These are phyloP conservation scores for Sicyos edulis DNA, from an alignment of 306 rosid species.

Conservation along the genomic window DNA sequence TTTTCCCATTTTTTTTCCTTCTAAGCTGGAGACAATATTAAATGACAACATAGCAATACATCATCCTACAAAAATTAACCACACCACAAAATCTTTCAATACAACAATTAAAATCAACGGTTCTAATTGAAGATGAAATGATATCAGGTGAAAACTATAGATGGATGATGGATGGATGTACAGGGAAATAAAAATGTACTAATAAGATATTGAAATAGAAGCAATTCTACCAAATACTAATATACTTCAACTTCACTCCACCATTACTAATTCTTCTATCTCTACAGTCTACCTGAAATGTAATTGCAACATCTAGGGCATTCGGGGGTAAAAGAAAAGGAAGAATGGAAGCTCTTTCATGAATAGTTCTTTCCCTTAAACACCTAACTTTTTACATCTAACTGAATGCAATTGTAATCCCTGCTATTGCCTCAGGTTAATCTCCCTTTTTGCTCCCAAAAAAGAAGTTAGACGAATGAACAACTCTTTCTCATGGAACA, in stretches of 20 bases:
- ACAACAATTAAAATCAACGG: too few relatives aligned
- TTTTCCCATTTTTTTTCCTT: too few relatives aligned
- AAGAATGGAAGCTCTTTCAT: conserved; percentile 14
- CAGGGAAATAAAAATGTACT: too few relatives aligned
- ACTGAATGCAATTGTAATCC: conserved; percentile 49
- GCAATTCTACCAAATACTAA: too few relatives aligned
- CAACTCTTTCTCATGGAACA: conserved; percentile 21
- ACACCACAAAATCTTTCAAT: too few relatives aligned
- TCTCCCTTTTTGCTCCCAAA: conserved; percentile 15
- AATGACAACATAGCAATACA: too few relatives aligned
- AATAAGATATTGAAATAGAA: too few relatives aligned
- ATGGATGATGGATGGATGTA: too few relatives aligned
- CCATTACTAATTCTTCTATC: neutral
- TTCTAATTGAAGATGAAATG: too few relatives aligned
- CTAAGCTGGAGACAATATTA: too few relatives aligned
- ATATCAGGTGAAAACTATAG: too few relatives aligned
- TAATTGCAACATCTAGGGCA: neutral
- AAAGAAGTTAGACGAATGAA: conserved; percentile 20
- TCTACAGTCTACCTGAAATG: conserved; percentile 1
- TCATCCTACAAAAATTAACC: too few relatives aligned
- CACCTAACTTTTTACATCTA: conserved; percentile 28
- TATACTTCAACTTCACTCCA: neutral
- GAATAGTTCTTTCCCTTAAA: neutral
- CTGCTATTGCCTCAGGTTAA: conserved; percentile 31
- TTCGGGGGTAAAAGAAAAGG: neutral